A percentile compares a stretch with the other conserved stretches of the same genome.
Evolutionary conservation across 2,329 filamentous ascomycete species (phyloP).

Genomic region (Botrytis sinoallii): DNA sequence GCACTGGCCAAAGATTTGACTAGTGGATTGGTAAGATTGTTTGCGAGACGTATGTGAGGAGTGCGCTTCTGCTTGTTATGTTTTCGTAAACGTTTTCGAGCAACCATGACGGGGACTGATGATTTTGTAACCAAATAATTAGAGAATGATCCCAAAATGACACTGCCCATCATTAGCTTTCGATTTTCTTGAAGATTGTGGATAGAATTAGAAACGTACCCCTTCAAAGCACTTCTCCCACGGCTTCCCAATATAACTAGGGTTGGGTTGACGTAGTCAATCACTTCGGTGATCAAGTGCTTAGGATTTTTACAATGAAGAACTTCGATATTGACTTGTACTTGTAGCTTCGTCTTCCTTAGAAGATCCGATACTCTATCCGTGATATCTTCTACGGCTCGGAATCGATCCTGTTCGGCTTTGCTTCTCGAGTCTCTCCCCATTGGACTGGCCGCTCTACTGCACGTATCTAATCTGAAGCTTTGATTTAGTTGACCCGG

Average conservation of each 20-base stretch:
- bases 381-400: constrained; percentile 80
- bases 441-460: constrained; percentile 33
- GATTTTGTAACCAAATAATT: constrained; percentile 98
- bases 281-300: constrained; percentile 94
- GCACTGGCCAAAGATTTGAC: constrained; percentile 20
- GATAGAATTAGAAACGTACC: constrained; percentile 51
- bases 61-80: constrained; percentile 73
- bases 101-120: constrained; percentile 96
- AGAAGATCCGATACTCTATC: constrained; percentile 80
- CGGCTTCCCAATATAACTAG: constrained; percentile 90
- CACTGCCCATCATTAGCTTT: constrained; percentile 52
- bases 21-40: constrained; percentile 70
- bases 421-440: constrained; percentile 50
- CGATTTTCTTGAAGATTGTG: not conserved
- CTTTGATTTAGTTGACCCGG: constrained; percentile 29
- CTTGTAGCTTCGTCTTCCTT: constrained; percentile 87
- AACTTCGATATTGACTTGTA: constrained; percentile 90
- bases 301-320: constrained; percentile 98
- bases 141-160: constrained; percentile 91
- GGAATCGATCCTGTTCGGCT: constrained; percentile 74
- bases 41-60: constrained; percentile 68
- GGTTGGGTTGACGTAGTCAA: constrained; percentile 87
- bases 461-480: constrained; percentile 28
- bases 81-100: constrained; percentile 83
- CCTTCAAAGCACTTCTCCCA: constrained; percentile 87